Conservation (phyloP, 495 filamentous ascomycete genomes). For the Trichocladium uniseriatum region DNA sequence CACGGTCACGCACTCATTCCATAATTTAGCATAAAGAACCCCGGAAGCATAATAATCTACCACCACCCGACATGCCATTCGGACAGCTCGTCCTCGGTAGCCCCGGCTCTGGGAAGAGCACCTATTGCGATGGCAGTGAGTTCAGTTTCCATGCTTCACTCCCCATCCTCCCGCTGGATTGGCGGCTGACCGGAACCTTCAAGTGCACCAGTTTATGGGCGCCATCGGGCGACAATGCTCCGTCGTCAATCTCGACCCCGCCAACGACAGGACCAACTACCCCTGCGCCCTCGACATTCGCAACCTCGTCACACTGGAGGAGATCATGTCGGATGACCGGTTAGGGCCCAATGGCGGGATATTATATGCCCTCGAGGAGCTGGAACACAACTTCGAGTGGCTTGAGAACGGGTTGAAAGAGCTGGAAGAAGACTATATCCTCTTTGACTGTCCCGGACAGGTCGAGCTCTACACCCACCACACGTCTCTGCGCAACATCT, state of each 20-base stretch:
- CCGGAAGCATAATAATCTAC: background rate
- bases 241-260: conserved; percentile 91
- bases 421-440: conserved; percentile 79
- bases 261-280: conserved; percentile 77
- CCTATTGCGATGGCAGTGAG: conserved; percentile 87
- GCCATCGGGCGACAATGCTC: conserved; percentile 92
- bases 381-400: conserved; percentile 89
- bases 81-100: conserved; percentile 82
- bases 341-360: conserved; percentile 89
- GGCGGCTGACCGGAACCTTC: too few species aligned
- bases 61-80: conserved; percentile 34
- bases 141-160: conserved; percentile 6
- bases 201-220: conserved; percentile 89
- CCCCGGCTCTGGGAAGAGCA: conserved; percentile 91
- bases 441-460: conserved; percentile 95
- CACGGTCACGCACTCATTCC: too few species aligned
- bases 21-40: too few species aligned
- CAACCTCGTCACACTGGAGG: conserved; percentile 76
- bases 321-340: conserved; percentile 88
- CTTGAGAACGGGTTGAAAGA: conserved; percentile 67
- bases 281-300: conserved; percentile 86
- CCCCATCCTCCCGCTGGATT: too few species aligned
- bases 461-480: conserved; percentile 97
- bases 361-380: conserved; percentile 87
- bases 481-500: conserved; percentile 78